These are phyloP conservation scores for Luzula sylvatica DNA, from an alignment of 176 grass and related monocot species.

Conservation along the genomic window DNA sequence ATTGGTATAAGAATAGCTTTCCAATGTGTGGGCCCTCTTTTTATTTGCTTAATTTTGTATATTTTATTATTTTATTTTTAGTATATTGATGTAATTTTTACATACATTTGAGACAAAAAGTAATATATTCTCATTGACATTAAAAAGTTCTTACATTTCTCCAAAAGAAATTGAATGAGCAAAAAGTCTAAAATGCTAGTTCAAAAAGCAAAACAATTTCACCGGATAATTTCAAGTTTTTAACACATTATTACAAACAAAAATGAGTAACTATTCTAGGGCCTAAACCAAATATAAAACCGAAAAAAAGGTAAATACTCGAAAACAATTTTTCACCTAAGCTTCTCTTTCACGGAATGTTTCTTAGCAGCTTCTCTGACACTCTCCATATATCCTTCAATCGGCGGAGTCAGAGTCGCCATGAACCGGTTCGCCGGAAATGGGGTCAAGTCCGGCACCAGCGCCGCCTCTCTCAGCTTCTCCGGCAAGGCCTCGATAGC, in stretches of 20 bases:
- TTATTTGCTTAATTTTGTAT: neutral
- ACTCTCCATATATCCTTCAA: conserved; percentile 77
- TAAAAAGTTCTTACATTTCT: too few relatives aligned
- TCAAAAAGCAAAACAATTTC: too few relatives aligned
- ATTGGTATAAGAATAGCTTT: conserved; percentile 23
- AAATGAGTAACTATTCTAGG: neutral
- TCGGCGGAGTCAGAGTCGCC: conserved; percentile 78
- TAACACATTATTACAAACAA: too few relatives aligned
- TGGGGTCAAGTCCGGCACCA: conserved; percentile 63
- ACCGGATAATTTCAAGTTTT: too few relatives aligned
- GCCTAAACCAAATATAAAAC: neutral
- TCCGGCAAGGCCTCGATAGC: conserved; percentile 63
- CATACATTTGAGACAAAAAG: too few relatives aligned
- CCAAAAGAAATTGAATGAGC: too few relatives aligned
- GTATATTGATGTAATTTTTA: too few relatives aligned
- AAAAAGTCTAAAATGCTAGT: too few relatives aligned
- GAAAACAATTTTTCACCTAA: conserved; percentile 24
- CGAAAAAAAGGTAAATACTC: neutral
- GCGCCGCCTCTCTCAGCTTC: conserved; percentile 44
- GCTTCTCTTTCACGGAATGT: conserved; percentile 50
- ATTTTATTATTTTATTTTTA: too few relatives aligned
- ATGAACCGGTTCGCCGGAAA: conserved; percentile 77
- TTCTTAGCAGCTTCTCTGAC: conserved; percentile 59
- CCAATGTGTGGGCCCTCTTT: conserved; percentile 2
- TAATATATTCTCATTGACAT: too few relatives aligned